Conservation (phyloP, 306 rosid genomes). For the Lathyrus sativus region DNA sequence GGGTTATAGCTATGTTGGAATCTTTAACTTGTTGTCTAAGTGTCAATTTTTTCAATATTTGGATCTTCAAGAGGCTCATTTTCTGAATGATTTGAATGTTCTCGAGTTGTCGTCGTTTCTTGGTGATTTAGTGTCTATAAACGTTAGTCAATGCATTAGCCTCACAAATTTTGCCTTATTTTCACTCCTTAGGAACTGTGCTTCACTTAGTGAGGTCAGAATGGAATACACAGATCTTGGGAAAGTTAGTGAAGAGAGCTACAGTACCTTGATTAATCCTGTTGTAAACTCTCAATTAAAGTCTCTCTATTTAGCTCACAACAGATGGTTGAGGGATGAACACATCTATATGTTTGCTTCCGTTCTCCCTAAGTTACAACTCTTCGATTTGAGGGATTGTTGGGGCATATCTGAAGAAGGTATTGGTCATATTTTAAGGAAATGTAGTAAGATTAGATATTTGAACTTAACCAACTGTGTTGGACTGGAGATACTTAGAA, state of each 20-base stretch:
- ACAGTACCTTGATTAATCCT: neutral
- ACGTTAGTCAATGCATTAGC: neutral
- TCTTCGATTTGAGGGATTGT: neutral
- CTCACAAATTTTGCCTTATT: neutral
- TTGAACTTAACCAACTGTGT: conserved; percentile 38
- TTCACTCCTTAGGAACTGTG: neutral
- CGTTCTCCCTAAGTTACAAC: neutral
- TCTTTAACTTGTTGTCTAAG: neutral
- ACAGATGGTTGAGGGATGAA: neutral
- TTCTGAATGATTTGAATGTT: neutral
- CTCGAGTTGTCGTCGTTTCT: neutral
- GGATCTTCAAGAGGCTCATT: neutral
- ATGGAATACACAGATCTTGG: conserved; percentile 17
- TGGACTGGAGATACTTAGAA: conserved; percentile 32
- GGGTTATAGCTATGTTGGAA: neutral
- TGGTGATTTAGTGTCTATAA: neutral
- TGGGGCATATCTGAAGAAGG: neutral
- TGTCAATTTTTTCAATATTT: neutral
- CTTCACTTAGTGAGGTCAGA: conserved; percentile 32
- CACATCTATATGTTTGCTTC: neutral
- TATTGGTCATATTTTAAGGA: conserved; percentile 24
- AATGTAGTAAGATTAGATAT: conserved; percentile 54
- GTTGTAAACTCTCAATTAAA: neutral
- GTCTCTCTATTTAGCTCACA: neutral
- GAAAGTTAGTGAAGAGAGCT: conserved; percentile 1